These are phyloP conservation scores for Neonectria ditissima DNA, from an alignment of 2,329 filamentous ascomycete species.

Conservation along the genomic window DNA sequence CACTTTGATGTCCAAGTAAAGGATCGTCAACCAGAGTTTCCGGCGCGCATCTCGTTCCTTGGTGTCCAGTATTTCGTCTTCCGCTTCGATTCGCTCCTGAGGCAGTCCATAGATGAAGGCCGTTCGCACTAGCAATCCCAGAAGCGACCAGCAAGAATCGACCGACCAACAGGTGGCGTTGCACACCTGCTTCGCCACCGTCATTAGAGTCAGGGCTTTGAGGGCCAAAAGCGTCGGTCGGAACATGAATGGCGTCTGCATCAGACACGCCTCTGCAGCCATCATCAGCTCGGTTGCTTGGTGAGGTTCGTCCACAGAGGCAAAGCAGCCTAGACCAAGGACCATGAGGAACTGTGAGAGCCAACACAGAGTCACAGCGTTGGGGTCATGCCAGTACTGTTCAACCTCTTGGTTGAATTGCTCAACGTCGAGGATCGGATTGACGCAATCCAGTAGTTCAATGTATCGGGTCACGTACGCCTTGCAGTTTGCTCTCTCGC, in stretches of 20 bases:
- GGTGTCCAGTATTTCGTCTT: constrained; percentile 39
- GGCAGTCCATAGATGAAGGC: constrained; percentile 52
- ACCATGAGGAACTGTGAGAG: constrained; percentile 52
- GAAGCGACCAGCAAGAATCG: constrained; percentile 52
- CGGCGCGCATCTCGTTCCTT: constrained; percentile 46
- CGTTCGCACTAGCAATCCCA: constrained; percentile 50
- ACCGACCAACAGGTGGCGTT: constrained; percentile 53
- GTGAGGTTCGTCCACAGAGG: constrained; percentile 46
- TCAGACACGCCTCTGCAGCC: constrained; percentile 52
- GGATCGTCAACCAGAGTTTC: constrained; percentile 51
- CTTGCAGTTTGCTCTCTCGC: constrained; percentile 42
- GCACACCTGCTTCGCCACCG: constrained; percentile 52
- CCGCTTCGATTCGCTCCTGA: constrained; percentile 43
- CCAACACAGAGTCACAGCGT: constrained; percentile 47
- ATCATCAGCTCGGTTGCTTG: constrained; percentile 52
- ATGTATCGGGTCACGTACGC: constrained; percentile 48
- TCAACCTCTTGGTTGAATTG: constrained; percentile 47
- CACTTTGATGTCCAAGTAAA: constrained; percentile 52
- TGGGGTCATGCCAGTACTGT: constrained; percentile 49
- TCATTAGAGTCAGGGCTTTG: constrained; percentile 49
- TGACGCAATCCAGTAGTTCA: constrained; percentile 49
- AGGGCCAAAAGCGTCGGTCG: constrained; percentile 50
- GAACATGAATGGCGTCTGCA: constrained; percentile 54
- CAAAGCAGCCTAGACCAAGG: constrained; percentile 50
- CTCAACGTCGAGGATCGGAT: constrained; percentile 49